Conservation (phyloP, 1,139 yeast genomes). For the Saccharomycopsis hybrid region DNA sequence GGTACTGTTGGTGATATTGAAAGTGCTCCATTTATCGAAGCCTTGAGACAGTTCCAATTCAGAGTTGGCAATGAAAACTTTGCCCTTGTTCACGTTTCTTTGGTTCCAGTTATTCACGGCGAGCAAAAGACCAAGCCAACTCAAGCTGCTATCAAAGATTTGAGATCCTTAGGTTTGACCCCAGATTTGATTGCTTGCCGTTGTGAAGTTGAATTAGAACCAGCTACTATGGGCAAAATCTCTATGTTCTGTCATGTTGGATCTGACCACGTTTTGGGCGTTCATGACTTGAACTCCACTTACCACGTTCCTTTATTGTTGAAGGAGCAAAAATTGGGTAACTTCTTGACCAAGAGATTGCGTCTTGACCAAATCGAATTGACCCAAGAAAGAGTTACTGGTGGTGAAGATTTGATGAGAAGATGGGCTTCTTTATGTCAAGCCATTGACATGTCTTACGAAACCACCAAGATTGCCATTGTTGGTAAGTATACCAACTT, state of each 20-base stretch:
- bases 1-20: slow-evolving; percentile 99
- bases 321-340: slow-evolving; percentile 79
- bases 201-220: slow-evolving; percentile 78
- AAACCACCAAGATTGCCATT: slow-evolving; percentile 86
- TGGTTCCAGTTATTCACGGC: slow-evolving; percentile 96
- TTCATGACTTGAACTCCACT: slow-evolving; percentile 94
- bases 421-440: slow-evolving; percentile 80
- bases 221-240: slow-evolving; percentile 83
- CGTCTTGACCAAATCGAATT: slow-evolving; percentile 47
- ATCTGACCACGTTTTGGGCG: slow-evolving; percentile 93
- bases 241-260: slow-evolving; percentile 99
- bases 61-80: slow-evolving; percentile 92
- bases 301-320: slow-evolving; percentile 93
- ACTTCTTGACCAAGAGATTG: slow-evolving; percentile 66
- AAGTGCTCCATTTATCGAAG: slow-evolving; percentile 98
- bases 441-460: slow-evolving; percentile 73
- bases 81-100: slow-evolving; percentile 92
- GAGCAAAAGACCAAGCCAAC: slow-evolving; percentile 99
- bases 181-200: slow-evolving; percentile 99
- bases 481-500: slow-evolving; percentile 96
- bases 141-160: slow-evolving; percentile 96
- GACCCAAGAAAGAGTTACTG: slow-evolving; percentile 45
- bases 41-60: slow-evolving; percentile 96
- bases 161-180: slow-evolving; percentile 87
- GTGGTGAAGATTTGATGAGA: slow-evolving; percentile 63